These are phyloP conservation scores for Trametes elegans DNA, from an alignment of 768 basidiomycete genomes.

Conservation along the genomic window DNA sequence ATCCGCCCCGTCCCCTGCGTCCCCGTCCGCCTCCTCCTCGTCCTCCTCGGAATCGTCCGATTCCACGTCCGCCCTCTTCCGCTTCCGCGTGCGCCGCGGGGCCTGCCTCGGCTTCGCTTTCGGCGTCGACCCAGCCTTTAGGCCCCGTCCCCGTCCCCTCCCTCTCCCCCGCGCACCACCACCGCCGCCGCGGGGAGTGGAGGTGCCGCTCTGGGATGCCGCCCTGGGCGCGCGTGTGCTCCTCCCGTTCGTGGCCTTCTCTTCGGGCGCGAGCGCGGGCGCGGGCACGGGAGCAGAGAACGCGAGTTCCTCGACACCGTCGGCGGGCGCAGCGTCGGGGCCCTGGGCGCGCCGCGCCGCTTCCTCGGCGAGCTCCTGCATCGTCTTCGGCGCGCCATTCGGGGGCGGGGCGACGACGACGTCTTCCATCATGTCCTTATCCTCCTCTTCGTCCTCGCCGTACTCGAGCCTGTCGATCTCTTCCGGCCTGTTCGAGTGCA, in stretches of 20 bases:
- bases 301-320: slow-evolving; percentile 1
- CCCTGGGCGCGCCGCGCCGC: slow-evolving; percentile 12
- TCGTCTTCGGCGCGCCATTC: slow-evolving; percentile 48
- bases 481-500: background rate
- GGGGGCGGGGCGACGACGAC: slow-evolving; percentile 1
- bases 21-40: background rate
- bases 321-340: background rate
- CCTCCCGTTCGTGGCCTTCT: slow-evolving; percentile 21
- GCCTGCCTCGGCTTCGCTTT: background rate
- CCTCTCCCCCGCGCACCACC: background rate
- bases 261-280: background rate
- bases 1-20: background rate
- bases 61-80: slow-evolving; percentile 15
- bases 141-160: background rate
- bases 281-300: background rate
- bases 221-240: slow-evolving; percentile 1
- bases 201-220: slow-evolving; percentile 14
- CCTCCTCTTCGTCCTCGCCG: slow-evolving; percentile 29
- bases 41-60: slow-evolving; percentile 11
- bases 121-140: background rate
- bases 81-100: slow-evolving; percentile 22
- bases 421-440: slow-evolving; percentile 28
- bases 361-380: slow-evolving; percentile 63
- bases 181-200: background rate
- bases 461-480: slow-evolving; percentile 24